Percentiles rank a stretch among this genome's conserved stretches.
phyloP scores from a whole-genome alignment of 2,329 filamentous ascomycete species.

The Fusarium annulatum region DNA sequence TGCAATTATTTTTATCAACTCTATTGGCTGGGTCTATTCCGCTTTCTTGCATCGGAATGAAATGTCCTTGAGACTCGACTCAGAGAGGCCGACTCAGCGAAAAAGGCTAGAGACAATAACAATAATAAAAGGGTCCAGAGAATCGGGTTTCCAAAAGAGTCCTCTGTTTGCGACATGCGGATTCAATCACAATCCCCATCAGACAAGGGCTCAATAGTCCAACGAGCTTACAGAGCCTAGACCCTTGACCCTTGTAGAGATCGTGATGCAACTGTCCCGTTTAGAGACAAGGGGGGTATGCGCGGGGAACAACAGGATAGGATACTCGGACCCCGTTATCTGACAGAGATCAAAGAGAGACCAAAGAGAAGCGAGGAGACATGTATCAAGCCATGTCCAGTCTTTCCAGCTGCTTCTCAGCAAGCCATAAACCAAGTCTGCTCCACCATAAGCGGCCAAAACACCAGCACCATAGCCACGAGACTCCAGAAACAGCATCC shows the following conservation, averaged over 20 bases:
- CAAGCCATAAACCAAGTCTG: neutral
- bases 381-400: neutral
- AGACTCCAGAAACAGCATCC: slow-evolving; percentile 4
- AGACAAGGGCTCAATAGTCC: neutral
- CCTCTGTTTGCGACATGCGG: neutral
- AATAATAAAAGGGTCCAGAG: neutral
- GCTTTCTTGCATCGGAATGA: slow-evolving; percentile 10
- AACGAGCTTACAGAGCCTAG: neutral
- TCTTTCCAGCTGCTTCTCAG: slow-evolving; percentile 9
- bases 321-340: neutral
- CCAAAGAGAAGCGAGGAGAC: neutral
- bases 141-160: neutral
- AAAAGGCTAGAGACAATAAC: neutral
- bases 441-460: neutral
- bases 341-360: slow-evolving; percentile 1
- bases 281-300: slow-evolving; percentile 1
- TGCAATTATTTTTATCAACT: neutral
- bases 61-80: neutral
- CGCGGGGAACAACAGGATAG: neutral
- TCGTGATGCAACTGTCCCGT: slow-evolving; percentile 5
- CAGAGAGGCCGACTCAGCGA: neutral
- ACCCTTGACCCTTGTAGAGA: slow-evolving; percentile 20
- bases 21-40: neutral
- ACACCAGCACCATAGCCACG: neutral
- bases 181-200: neutral